A percentile compares a stretch with the other conserved stretches of the same genome.
These are phyloP conservation scores for Russula lepida DNA, from an alignment of 768 basidiomycete species.

Conservation along the genomic window DNA sequence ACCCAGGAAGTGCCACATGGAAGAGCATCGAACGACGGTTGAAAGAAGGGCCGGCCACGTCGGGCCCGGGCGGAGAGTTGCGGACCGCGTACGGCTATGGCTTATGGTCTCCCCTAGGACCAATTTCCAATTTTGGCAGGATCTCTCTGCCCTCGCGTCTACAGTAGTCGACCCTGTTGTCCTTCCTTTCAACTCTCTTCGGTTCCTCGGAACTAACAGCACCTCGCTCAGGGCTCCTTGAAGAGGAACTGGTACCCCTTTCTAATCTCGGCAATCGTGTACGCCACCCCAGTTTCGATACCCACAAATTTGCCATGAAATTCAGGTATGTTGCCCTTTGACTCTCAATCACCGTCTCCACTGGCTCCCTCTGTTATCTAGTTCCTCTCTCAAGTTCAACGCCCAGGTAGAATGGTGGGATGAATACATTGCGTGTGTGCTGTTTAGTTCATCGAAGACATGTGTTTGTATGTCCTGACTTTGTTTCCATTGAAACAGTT, in stretches of 20 bases:
- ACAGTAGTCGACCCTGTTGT: constrained; percentile 13
- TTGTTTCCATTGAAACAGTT: constrained; percentile 37
- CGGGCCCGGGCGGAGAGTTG: no score
- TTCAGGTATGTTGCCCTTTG: constrained; percentile 40
- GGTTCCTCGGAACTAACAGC: constrained; percentile 6
- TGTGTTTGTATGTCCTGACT: not conserved
- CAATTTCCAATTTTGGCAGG: not conserved
- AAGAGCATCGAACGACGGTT: no score
- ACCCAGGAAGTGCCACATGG: no score
- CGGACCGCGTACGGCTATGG: no score
- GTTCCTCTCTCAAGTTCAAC: constrained; percentile 85
- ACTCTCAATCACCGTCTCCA: not conserved
- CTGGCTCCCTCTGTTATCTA: constrained; percentile 23
- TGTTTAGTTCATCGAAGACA: not conserved
- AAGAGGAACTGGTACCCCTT: constrained; percentile 16
- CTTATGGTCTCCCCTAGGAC: not conserved
- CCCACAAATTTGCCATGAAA: constrained; percentile 38
- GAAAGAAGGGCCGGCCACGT: no score
- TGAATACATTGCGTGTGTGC: constrained; percentile 75
- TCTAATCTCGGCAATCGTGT: constrained; percentile 1
- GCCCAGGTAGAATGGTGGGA: constrained; percentile 91
- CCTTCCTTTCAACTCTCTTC: not conserved
- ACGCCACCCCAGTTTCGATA: not conserved
- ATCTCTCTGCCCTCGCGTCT: not conserved
- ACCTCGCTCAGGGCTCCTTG: not conserved